Base-by-base conservation (phyloP, 768 basidiomycete species). In the Auricularia cornea region DNA sequence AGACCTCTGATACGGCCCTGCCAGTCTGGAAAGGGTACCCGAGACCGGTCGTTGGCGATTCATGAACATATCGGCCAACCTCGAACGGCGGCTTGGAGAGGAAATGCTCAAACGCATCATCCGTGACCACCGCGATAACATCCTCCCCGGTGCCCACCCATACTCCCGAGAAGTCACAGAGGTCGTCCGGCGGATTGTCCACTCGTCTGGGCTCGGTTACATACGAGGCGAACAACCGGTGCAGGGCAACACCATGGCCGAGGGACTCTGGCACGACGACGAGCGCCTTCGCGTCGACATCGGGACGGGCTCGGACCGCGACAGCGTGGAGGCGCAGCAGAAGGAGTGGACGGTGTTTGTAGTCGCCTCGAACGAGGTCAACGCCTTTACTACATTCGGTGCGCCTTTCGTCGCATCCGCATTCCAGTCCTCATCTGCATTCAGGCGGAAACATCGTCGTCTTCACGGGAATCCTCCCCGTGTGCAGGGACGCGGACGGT, bases 11-110 rank as follows among this genome's bases (percentile, higher is more conserved):
- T 26, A 57, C 28, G 10, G 26, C 4, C 51, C 28, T 29, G 41
- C n/a, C 66, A 94, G 92, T 69, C 78, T 95, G 30, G 94, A 98
- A 71, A 81, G 83, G 70, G 90, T 93, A 0, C 86, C 89, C 2
- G 88, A 94, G 71, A 95, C 92, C 0, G 92, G 93, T 0, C 77
- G 95, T 62, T 88, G 88, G 83, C 76, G 95, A 26, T 97, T 95
- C 72, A 96, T 98, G 84, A 88, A 90, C 70, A 80, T 87, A 3
- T 81, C 81, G 48, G 80, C 80, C 0, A 77, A 78, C 60, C 74
- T 73, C 30, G 91, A 94, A 74, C 77, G 81, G 8, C 70, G 76
- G 69, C 85, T 87, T 65, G 62, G 79, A 69, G 14, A 44, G 38
- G 6, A 60, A 73, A 77, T 66, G 59, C 66, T 44, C 66, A 66